phyloP scores from a whole-genome alignment of 208 protist species.

The Crithidia bombi region DNA sequence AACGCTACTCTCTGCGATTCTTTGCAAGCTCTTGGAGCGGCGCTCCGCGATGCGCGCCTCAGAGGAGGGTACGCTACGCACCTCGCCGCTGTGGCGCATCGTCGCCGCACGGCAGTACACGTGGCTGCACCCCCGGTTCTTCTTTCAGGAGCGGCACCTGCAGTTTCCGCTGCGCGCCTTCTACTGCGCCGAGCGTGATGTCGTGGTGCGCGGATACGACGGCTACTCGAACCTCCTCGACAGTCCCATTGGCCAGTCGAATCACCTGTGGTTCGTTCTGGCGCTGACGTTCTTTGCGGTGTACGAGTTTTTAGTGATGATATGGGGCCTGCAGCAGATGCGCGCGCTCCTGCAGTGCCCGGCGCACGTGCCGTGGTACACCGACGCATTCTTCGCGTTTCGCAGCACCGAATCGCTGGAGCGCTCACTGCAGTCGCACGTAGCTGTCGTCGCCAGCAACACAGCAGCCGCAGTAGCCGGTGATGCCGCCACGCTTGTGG shows the following conservation, averaged over 20 bases:
- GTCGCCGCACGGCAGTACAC: slow-evolving; percentile 47
- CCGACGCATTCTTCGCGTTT: slow-evolving; percentile 33
- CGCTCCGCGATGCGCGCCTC: slow-evolving; percentile 32
- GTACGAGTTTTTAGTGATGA: slow-evolving; percentile 52
- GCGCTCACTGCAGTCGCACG: neutral
- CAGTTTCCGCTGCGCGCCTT: slow-evolving; percentile 76
- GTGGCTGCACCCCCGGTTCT: slow-evolving; percentile 73
- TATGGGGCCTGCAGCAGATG: slow-evolving; percentile 57
- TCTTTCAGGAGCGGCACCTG: slow-evolving; percentile 58
- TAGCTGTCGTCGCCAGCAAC: neutral
- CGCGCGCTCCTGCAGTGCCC: slow-evolving; percentile 26
- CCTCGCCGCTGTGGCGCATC: slow-evolving; percentile 70
- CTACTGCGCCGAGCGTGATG: slow-evolving; percentile 78
- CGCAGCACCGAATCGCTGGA: slow-evolving; percentile 15
- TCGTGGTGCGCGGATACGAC: slow-evolving; percentile 72
- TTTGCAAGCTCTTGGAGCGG: slow-evolving; percentile 53
- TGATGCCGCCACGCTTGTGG: neutral
- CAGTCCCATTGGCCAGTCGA: slow-evolving; percentile 63
- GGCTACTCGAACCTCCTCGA: slow-evolving; percentile 74
- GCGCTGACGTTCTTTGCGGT: slow-evolving; percentile 51
- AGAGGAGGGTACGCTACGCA: slow-evolving; percentile 41
- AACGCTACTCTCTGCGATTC: slow-evolving; percentile 31
- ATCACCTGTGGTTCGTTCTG: slow-evolving; percentile 69
- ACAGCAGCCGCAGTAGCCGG: neutral
- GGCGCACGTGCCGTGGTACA: slow-evolving; percentile 33